These are phyloP conservation scores for Hysterangium stoloniferum DNA, from an alignment of 768 basidiomycete species.

Conservation along the genomic window DNA sequence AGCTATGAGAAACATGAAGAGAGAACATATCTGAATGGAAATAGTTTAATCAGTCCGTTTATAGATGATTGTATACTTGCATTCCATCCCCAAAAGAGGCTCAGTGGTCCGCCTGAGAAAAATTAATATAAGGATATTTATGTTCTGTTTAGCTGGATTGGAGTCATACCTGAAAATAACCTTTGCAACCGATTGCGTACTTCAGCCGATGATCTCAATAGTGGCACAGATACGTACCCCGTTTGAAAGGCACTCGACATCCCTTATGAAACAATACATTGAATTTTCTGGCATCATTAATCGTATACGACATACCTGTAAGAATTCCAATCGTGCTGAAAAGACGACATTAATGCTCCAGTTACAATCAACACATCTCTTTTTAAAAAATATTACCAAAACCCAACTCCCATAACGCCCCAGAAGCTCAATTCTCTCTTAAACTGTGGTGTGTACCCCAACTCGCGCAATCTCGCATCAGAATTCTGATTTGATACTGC, in stretches of 20 bases:
- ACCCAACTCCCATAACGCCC: conserved; percentile 52
- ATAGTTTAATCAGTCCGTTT: neutral
- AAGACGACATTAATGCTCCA: neutral
- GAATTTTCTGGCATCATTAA: neutral
- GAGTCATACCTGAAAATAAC: conserved; percentile 7
- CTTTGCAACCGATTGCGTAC: neutral
- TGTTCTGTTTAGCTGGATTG: neutral
- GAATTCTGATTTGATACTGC: neutral
- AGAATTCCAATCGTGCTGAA: conserved; percentile 48
- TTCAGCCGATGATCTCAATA: neutral
- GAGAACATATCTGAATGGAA: conserved; percentile 38
- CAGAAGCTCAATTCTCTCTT: conserved; percentile 52
- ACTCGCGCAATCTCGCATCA: conserved; percentile 39
- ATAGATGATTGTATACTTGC: conserved; percentile 23
- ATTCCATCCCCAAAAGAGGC: conserved; percentile 59
- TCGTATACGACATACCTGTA: conserved; percentile 30
- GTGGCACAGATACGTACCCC: conserved; percentile 20
- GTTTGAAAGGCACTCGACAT: conserved; percentile 45
- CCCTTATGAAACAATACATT: neutral
- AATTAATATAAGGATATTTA: conserved; percentile 16
- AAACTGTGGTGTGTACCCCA: conserved; percentile 50
- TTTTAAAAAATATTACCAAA: too few species aligned
- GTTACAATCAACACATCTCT: neutral
- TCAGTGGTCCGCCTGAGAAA: conserved; percentile 50
- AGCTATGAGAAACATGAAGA: conserved; percentile 53